Evolutionary conservation across 2,329 filamentous ascomycete species (phyloP).

Genomic region (Clonostachys solani): DNA sequence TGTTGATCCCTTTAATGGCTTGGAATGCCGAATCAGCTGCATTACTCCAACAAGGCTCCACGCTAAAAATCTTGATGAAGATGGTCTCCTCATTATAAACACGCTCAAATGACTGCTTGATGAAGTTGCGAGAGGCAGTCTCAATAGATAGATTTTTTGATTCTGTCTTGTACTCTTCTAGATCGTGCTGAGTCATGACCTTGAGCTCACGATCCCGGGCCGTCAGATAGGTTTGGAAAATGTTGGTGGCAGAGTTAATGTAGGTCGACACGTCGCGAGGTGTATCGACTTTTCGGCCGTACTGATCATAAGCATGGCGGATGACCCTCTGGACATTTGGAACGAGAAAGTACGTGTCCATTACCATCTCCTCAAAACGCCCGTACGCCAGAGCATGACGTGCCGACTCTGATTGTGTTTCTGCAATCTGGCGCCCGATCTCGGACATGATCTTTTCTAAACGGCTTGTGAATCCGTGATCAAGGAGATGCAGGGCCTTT

Average conservation of each 20-base stretch:
- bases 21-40: slow-evolving; percentile 45
- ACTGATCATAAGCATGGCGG: slow-evolving; percentile 45
- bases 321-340: slow-evolving; percentile 51
- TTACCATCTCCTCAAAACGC: slow-evolving; percentile 53
- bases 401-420: slow-evolving; percentile 54
- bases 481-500: slow-evolving; percentile 58
- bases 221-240: slow-evolving; percentile 49
- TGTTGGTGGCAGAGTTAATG: slow-evolving; percentile 46
- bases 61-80: slow-evolving; percentile 50
- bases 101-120: slow-evolving; percentile 57
- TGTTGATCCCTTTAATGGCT: slow-evolving; percentile 42
- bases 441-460: slow-evolving; percentile 50
- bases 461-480: slow-evolving; percentile 49
- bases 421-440: slow-evolving; percentile 47
- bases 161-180: slow-evolving; percentile 50
- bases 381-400: slow-evolving; percentile 56
- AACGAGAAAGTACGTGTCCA: slow-evolving; percentile 51
- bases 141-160: slow-evolving; percentile 43
- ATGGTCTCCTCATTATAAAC: slow-evolving; percentile 50
- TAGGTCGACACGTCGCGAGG: slow-evolving; percentile 47
- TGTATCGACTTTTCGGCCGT: slow-evolving; percentile 37
- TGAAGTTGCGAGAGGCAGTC: slow-evolving; percentile 51
- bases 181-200: slow-evolving; percentile 46
- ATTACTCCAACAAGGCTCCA: slow-evolving; percentile 49
- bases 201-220: slow-evolving; percentile 50